Conservation (phyloP, 768 basidiomycete species). For the Psilocybe subaeruginosa region DNA sequence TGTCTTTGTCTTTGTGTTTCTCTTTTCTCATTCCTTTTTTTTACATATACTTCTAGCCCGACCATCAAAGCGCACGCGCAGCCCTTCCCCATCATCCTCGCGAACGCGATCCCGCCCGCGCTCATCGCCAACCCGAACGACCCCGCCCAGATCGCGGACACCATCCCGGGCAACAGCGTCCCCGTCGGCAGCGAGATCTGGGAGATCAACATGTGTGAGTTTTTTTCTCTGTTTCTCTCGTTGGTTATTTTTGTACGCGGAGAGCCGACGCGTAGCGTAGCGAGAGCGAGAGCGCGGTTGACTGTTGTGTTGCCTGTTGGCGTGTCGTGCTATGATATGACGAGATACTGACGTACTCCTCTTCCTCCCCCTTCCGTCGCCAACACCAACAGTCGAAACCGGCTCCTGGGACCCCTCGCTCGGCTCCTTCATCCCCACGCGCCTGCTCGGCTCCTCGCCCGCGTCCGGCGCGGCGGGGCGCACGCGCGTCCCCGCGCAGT, state of each 20-base stretch:
- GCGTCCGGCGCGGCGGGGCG: neutral
- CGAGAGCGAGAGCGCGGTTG: no score
- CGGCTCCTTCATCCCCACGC: constrained; percentile 8
- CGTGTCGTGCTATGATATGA: no score
- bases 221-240: neutral
- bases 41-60: neutral
- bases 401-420: constrained; percentile 16
- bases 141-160: neutral
- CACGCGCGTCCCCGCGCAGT: neutral
- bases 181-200: constrained; percentile 13
- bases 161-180: constrained; percentile 11
- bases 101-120: constrained; percentile 10
- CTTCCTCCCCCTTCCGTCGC: no score
- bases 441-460: constrained; percentile 8
- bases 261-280: no score
- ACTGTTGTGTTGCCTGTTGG: no score
- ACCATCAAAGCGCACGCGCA: constrained; percentile 11
- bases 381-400: constrained; percentile 6
- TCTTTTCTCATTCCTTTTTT: neutral
- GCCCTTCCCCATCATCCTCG: constrained; percentile 13
- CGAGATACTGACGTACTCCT: no score
- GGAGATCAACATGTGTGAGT: constrained; percentile 12
- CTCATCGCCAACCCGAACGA: constrained; percentile 9
- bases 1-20: neutral
- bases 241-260: neutral